Base-by-base conservation (phyloP, 768 basidiomycete species). In the Agaricus blazei region DNA sequence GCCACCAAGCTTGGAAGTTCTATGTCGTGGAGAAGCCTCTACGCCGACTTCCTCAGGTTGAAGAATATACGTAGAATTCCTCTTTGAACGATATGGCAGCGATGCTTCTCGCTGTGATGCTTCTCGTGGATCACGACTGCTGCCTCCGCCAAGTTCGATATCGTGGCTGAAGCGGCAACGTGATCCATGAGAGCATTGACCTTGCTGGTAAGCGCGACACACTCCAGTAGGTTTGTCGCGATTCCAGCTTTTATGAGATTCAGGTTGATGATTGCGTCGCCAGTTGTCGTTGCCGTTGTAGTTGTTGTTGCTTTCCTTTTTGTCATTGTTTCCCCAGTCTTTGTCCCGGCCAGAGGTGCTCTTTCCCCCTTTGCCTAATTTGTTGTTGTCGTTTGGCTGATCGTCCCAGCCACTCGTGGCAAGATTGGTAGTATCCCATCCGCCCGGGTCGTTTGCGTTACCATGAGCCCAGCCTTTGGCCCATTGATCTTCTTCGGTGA, bases 111-210 rank as follows among this genome's bases (percentile, higher is more conserved):
- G 48, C 15, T 29, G 48, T 26, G 54, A 50, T 28, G 34, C 29
- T n/a, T 56, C 54, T n/a, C 42, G 48, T 50, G 48, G 45, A 36
- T 14, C 48, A 44, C 27, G 54, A n/a, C 54, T 34, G 48, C 48
- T 45, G 48, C 48, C 49, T 9, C 54, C 31, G 29, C 48, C 45
- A 34, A 15, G n/a, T 37, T 49, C 24, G n/a, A 52, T 1, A 49
- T 65, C 66, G 57, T 69, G 66, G 8, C 58, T 47, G 54, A 61
- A 69, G 43, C 56, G 59, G 57, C 68, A 69, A 23, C 19, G 37
- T 31, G 46, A 48, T 23, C 61, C 64, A 9, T 57, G 23, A 19
- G 41, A 38, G 48, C 67, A 68, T 23, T 29, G 43, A 7, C 65
- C 66, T 43, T 45, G 48, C 14, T 26, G 23, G 54, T 44, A 56